Evolutionary conservation across 306 rosid species (phyloP).

Genomic region (Phaseolus lunatus): DNA sequence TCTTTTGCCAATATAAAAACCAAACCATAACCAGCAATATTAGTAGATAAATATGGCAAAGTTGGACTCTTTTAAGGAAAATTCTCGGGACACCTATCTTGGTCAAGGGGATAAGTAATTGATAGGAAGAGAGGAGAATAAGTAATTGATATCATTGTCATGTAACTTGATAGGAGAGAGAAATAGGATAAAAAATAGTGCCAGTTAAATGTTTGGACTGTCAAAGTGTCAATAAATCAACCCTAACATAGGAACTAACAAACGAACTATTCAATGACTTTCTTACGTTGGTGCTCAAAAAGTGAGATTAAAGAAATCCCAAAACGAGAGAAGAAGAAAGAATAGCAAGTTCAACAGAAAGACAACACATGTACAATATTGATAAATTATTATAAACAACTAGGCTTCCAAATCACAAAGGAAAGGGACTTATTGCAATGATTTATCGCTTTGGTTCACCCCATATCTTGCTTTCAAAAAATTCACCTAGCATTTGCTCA

Average conservation of each 20-base stretch:
- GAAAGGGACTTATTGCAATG: slow-evolving; percentile 14
- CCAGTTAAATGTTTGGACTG: background rate
- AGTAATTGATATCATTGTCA: background rate
- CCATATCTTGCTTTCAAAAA: slow-evolving; percentile 92
- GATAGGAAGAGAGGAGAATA: background rate
- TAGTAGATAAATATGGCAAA: background rate
- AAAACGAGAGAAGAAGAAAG: background rate
- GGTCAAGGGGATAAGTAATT: background rate
- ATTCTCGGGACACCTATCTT: too few species aligned
- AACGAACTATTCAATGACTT: background rate
- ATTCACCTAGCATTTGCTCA: slow-evolving; percentile 83
- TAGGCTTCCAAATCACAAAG: slow-evolving; percentile 12
- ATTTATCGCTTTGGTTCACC: slow-evolving; percentile 79
- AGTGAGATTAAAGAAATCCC: background rate
- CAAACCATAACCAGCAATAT: too few species aligned
- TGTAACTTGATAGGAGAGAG: background rate
- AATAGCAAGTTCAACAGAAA: background rate
- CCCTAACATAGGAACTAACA: background rate
- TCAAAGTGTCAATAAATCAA: background rate
- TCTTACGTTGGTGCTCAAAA: background rate
- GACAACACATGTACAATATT: background rate
- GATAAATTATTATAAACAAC: slow-evolving; percentile 16
- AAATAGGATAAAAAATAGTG: too few species aligned
- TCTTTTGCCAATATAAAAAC: too few species aligned
- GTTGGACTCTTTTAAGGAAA: background rate